Base-by-base conservation (phyloP, 768 basidiomycete genomes). In the Mycena vulgaris region DNA sequence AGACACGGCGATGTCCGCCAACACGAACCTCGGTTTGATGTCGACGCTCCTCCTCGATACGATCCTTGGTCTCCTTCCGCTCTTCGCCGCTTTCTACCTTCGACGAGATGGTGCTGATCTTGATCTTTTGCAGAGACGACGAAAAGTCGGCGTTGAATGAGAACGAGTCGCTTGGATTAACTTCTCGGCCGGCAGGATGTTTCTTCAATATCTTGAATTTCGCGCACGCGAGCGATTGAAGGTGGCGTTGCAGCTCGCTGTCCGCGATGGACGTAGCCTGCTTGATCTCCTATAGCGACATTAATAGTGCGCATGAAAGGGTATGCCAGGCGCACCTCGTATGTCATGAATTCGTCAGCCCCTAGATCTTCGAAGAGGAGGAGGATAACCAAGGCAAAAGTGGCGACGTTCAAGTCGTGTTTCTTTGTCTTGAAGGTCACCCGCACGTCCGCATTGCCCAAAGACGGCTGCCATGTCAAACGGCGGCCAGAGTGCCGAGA, bases 141-240 rank as follows among this genome's bases (percentile, higher is more conserved):
- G 92, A 86, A 80, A 99, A 99, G 58, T 88, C 87, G 21, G 80
- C 75, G 73, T 99, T 98, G 86, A 98, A 99, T 3, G 94, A 91
- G 81, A 99, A 99, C 2, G 89, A 85, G 79, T 99, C 98, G 14
- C 82, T 84, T 0, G 84, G 74, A 59, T 90, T 82, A 42, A 99
- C 88, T 25, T 99, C 97, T 47, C 97, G 89, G 11, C 95, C 90
- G 45, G 93, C 89, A 0, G 97, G 98, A 69, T 93, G 91, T 76
- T 99, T 99, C 81, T 92, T 95, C 72, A 99, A 81, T 31, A 99
- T 85, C 76, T 96, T 96, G 84, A 87, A 96, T 79, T 96, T 99
- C 13, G 94, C 96, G 77, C 97, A 98, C 0, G 98, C 97, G 27
- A 99, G 87, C 0, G 97, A 96, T 78, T 99, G 98, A 3, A 99